phyloP scores from a whole-genome alignment of 176 grass and related monocot species.

The Chrysopogon serrulatus region DNA sequence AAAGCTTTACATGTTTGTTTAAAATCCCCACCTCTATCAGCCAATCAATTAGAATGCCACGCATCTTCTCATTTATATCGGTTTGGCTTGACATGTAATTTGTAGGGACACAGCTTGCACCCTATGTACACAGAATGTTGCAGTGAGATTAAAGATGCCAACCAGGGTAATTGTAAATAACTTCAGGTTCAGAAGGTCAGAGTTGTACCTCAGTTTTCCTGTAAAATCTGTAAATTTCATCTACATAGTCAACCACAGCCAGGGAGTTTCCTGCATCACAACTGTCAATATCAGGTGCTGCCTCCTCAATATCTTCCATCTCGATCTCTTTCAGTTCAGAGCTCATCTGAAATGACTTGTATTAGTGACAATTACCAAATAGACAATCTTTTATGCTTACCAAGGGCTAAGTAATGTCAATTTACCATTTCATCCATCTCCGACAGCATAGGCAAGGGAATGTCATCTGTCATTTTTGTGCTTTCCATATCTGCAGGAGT shows the following conservation, averaged over 20 bases:
- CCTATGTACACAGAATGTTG: conserved; percentile 29
- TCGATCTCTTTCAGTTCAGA: conserved; percentile 67
- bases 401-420: not conserved
- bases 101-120: conserved; percentile 56
- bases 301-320: conserved; percentile 80
- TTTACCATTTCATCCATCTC: conserved; percentile 63
- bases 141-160: not conserved
- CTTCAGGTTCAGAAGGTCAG: not conserved
- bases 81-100: conserved; percentile 71
- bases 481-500: conserved; percentile 42
- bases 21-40: conserved; percentile 61
- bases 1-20: not conserved
- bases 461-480: conserved; percentile 29
- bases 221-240: conserved; percentile 75
- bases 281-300: conserved; percentile 68
- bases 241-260: conserved; percentile 80
- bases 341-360: conserved; percentile 41
- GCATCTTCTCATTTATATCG: conserved; percentile 93
- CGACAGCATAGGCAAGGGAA: conserved; percentile 23
- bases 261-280: conserved; percentile 66
- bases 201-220: conserved; percentile 59
- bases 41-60: conserved; percentile 90
- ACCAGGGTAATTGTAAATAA: not conserved
- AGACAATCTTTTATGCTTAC: not conserved
- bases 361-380: not conserved